phyloP scores from a whole-genome alignment of 208 protist genomes.

The Strigomonas oncopelti region DNA sequence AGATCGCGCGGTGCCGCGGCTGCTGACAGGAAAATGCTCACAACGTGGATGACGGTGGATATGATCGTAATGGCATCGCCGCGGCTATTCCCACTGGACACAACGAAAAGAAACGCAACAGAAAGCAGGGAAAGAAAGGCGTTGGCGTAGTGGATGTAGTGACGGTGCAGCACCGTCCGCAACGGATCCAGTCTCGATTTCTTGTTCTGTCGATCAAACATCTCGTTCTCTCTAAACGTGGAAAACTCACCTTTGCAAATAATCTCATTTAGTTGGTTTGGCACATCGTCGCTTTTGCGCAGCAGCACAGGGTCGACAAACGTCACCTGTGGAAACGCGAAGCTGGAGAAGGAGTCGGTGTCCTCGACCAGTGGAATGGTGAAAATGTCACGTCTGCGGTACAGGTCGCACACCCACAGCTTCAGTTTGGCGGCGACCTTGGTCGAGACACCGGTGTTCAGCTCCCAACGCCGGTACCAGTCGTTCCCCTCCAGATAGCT shows the following conservation, averaged over 20 bases:
- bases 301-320: slow-evolving; percentile 21
- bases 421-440: slow-evolving; percentile 35
- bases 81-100: slow-evolving; percentile 27
- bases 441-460: slow-evolving; percentile 35
- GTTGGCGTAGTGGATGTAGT: slow-evolving; percentile 41
- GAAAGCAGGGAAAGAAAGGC: slow-evolving; percentile 38
- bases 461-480: slow-evolving; percentile 64
- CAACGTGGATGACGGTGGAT: slow-evolving; percentile 37
- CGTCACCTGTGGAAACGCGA: slow-evolving; percentile 24
- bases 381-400: slow-evolving; percentile 3
- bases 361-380: not conserved
- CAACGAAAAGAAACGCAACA: slow-evolving; percentile 65
- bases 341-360: slow-evolving; percentile 18
- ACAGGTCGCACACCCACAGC: slow-evolving; percentile 36
- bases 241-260: slow-evolving; percentile 59
- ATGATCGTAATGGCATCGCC: slow-evolving; percentile 20
- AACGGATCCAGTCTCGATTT: not conserved
- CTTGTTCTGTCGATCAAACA: slow-evolving; percentile 1
- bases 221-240: slow-evolving; percentile 47
- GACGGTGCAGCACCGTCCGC: not conserved
- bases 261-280: slow-evolving; percentile 36
- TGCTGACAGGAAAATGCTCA: slow-evolving; percentile 43
- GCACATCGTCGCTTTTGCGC: slow-evolving; percentile 12
- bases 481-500: slow-evolving; percentile 67
- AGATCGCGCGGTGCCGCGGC: slow-evolving; percentile 49